Evolutionary conservation across 1,284 basidiomycete genomes (phyloP).

Genomic region (Apiotrichum veenhuisii): DNA sequence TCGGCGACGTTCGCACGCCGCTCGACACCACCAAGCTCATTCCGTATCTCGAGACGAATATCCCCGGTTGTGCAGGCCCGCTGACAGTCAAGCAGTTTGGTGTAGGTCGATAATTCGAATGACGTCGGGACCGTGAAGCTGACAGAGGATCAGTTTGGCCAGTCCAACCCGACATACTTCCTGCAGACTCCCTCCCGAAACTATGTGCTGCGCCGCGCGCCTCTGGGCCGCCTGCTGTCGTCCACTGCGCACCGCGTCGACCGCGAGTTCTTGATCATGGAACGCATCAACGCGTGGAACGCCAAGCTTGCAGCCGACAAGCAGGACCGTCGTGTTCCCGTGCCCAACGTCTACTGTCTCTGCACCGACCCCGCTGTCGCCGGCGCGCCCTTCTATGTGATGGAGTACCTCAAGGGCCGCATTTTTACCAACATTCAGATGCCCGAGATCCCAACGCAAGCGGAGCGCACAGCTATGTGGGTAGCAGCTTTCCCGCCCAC

Average conservation of each 20-base stretch:
- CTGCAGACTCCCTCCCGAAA: conserved; percentile 18
- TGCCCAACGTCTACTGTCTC: conserved; percentile 77
- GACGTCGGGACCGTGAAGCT: too few relatives aligned
- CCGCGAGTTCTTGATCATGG: conserved; percentile 78
- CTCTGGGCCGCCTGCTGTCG: conserved; percentile 78
- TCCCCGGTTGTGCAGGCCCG: conserved; percentile 61
- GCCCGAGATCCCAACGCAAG: conserved; percentile 57
- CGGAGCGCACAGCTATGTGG: conserved; percentile 68
- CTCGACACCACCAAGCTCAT: conserved; percentile 58
- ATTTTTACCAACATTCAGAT: conserved; percentile 85
- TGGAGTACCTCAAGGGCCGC: conserved; percentile 88
- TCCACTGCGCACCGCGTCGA: conserved; percentile 91
- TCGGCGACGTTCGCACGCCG: conserved; percentile 57
- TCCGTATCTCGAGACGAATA: conserved; percentile 60
- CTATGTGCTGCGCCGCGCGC: conserved; percentile 83
- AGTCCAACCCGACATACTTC: conserved; percentile 92
- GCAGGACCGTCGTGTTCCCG: conserved; percentile 59
- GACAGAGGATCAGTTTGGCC: conserved; percentile 1
- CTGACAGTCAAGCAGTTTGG: conserved; percentile 87
- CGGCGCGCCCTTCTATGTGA: conserved; percentile 90
- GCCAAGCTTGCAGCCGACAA: conserved; percentile 23
- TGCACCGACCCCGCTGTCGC: conserved; percentile 74
- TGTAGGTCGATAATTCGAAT: too few relatives aligned
- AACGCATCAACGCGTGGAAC: conserved; percentile 72
- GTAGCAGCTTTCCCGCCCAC: conserved; percentile 23